phyloP scores from a whole-genome alignment of 495 filamentous ascomycete genomes.

The Penicillium macrosclerotiorum region DNA sequence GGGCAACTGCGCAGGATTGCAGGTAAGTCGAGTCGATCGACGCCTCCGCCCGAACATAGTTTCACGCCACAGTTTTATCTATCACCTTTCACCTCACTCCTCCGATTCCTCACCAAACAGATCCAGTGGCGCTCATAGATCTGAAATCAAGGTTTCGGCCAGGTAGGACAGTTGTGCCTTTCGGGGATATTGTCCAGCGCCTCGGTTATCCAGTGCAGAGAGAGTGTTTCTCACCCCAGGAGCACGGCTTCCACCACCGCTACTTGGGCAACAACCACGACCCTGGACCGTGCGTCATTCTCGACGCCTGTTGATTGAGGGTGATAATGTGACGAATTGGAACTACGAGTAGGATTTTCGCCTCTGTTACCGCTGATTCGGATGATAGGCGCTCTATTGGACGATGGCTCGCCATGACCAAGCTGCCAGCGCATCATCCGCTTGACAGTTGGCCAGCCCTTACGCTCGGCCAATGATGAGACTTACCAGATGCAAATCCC shows the following conservation, averaged over 20 bases:
- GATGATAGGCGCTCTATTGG: slow-evolving; percentile 10
- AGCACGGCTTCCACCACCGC: too few relatives aligned
- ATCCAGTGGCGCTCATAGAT: too few relatives aligned
- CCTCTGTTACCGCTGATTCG: slow-evolving; percentile 5
- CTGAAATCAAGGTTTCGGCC: slow-evolving; percentile 18
- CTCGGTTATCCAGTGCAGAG: too few relatives aligned
- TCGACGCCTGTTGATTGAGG: too few relatives aligned
- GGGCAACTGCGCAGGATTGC: not conserved
- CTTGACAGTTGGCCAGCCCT: slow-evolving; percentile 20
- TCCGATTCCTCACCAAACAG: too few relatives aligned
- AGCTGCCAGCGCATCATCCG: slow-evolving; percentile 23
- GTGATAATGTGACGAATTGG: too few relatives aligned
- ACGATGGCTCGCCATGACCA: slow-evolving; percentile 2
- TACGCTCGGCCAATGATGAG: slow-evolving; percentile 14
- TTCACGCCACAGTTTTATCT: slow-evolving; percentile 2
- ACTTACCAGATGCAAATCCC: not conserved
- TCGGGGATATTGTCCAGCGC: slow-evolving; percentile 15
- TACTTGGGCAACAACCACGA: too few relatives aligned
- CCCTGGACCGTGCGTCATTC: slow-evolving; percentile 5
- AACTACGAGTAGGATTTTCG: too few relatives aligned
- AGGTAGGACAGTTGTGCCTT: slow-evolving; percentile 5
- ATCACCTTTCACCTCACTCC: too few relatives aligned
- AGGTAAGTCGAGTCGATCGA: not conserved
- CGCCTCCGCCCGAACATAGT: slow-evolving; percentile 3
- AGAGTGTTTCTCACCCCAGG: too few relatives aligned